Evolutionary conservation across 1,284 basidiomycete species (phyloP).

Genomic region (Sanghuangporus sanghuang): DNA sequence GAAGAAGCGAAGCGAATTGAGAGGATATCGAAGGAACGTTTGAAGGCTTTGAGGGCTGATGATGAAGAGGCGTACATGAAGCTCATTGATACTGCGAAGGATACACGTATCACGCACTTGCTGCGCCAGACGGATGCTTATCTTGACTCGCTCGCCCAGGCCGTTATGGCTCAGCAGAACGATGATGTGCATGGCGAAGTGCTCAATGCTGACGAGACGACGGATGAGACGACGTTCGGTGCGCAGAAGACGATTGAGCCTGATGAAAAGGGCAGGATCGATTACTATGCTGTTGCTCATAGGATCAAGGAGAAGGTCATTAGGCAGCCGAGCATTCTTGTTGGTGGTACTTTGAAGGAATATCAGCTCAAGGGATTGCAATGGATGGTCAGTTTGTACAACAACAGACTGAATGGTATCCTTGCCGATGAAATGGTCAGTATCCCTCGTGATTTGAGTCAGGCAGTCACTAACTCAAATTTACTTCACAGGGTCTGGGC

Average conservation of each 20-base stretch:
- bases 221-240: conserved; percentile 88
- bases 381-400: conserved; percentile 99
- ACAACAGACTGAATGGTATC: conserved; percentile 96
- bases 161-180: conserved; percentile 91
- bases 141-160: conserved; percentile 92
- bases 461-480: conserved; percentile 11
- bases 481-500: conserved; percentile 74
- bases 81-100: conserved; percentile 98
- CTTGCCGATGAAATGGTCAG: conserved; percentile 96
- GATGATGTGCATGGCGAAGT: conserved; percentile 50
- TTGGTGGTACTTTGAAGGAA: conserved; percentile 85
- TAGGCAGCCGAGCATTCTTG: conserved; percentile 78
- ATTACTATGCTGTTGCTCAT: conserved; percentile 98
- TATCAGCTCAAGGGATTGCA: conserved; percentile 92
- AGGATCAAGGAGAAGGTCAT: conserved; percentile 86
- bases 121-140: conserved; percentile 93
- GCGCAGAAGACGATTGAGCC: conserved; percentile 68
- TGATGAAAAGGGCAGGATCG: conserved; percentile 77
- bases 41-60: conserved; percentile 95
- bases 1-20: conserved; percentile 99
- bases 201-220: conserved; percentile 50
- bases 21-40: conserved; percentile 94
- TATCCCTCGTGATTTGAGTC: conserved; percentile 16
- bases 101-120: conserved; percentile 97
- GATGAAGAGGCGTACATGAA: conserved; percentile 99